Base-by-base conservation (phyloP, 352 stramenopile genomes). In the Phytophthora pisi region DNA sequence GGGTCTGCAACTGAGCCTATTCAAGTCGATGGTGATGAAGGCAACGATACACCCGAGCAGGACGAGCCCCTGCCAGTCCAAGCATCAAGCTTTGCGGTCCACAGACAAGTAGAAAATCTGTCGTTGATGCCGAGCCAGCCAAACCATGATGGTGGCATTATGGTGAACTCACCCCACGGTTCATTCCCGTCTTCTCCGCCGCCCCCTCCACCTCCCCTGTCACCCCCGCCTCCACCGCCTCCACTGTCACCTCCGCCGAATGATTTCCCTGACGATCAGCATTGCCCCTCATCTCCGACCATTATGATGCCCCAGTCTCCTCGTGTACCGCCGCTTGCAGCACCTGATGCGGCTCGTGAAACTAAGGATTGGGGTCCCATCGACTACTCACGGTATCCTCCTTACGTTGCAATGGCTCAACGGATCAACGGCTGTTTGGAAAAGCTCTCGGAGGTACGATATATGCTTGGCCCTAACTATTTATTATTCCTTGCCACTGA, bases 371-470 rank as follows among this genome's bases (percentile, higher is more conserved):
- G 64, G 46, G 66, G 57, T 16, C 68, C 76, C 2, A 89, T 96
- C n/a, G 84, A 94, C 38, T 94, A 94, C 47, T 90, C 80, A 11
- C 70, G 66, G 13, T 94, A 91, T 64, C 74, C 81, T 3, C 70
- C 82, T 10, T 96, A 96, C 57, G 81, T 84, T 23, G 53, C 72
- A 1, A 74, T 92, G 40, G 88, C 88, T 23, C 86, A 95, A 46
- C 85, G 87, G 26, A 86, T 96, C 24, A 96, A 96, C 64, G 61
- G 61, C 5, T 96, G 88, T 20, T 77, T 96, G 34, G 88, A 96
- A 67, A 76, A 78, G 49, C 75, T 92, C 24, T 79, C 70, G 28
- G 82, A 91, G 78, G 86, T 94, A 77, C 55, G 82, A 50, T 24
- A 18, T 28, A 26, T 50, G 24, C 5, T 57, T 16, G 20, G 18